These are phyloP conservation scores for Diversispora epigaea DNA, from an alignment of 192 early-diverging fungal species.

Conservation along the genomic window DNA sequence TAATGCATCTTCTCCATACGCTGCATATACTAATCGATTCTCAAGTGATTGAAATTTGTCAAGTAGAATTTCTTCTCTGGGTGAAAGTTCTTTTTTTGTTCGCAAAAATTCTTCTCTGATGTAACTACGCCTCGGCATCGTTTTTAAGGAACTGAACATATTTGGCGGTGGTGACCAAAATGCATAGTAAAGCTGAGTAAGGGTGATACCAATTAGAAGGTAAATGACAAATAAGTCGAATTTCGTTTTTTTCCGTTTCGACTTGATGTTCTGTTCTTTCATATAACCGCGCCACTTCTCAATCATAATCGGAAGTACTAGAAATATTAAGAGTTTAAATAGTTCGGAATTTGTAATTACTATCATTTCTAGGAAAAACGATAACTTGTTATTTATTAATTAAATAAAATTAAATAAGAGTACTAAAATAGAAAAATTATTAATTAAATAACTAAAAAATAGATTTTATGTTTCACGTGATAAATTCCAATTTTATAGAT, in stretches of 20 bases:
- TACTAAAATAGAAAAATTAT: too few species aligned
- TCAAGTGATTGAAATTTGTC: slow-evolving; percentile 30
- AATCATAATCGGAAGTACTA: background rate
- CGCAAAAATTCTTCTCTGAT: background rate
- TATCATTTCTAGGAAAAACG: too few species aligned
- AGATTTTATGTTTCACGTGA: too few species aligned
- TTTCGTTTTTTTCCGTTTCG: slow-evolving; percentile 12
- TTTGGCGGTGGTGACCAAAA: slow-evolving; percentile 14
- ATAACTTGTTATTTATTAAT: too few species aligned
- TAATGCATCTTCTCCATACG: slow-evolving; percentile 34
- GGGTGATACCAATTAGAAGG: background rate
- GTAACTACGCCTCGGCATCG: background rate
- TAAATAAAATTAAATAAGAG: too few species aligned
- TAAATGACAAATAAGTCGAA: slow-evolving; percentile 12
- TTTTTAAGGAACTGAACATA: background rate
- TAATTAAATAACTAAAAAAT: too few species aligned
- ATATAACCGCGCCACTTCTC: slow-evolving; percentile 5
- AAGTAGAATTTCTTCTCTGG: slow-evolving; percentile 16
- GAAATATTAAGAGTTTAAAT: background rate
- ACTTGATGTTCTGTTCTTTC: background rate
- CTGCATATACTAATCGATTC: slow-evolving; percentile 24
- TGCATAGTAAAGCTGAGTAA: background rate
- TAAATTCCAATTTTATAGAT: too few species aligned
- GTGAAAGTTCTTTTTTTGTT: background rate
- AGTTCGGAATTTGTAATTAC: background rate